phyloP scores from a whole-genome alignment of 2,329 filamentous ascomycete species.

The Sclerotinia trifoliorum region DNA sequence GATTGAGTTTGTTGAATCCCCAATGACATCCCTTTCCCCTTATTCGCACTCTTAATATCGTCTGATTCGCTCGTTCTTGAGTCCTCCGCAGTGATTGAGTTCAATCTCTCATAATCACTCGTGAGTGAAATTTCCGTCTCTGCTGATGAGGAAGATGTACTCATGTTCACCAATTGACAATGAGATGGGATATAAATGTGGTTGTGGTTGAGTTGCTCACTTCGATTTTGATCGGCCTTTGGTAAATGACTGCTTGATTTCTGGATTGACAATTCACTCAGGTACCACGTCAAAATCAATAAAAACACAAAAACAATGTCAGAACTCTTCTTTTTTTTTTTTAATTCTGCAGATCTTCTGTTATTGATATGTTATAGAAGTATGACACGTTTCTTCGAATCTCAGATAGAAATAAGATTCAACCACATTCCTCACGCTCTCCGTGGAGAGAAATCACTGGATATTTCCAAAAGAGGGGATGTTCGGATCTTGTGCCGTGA shows the following conservation, averaged over 20 bases:
- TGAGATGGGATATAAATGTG: background rate
- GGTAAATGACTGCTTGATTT: background rate
- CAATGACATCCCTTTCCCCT: constrained; percentile 7
- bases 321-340: background rate
- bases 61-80: constrained; percentile 1
- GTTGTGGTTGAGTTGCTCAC: background rate
- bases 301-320: background rate
- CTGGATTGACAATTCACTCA: background rate
- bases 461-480: constrained; percentile 7
- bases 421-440: constrained; percentile 3
- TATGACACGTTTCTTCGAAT: background rate
- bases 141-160: background rate
- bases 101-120: constrained; percentile 16
- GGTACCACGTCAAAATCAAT: background rate
- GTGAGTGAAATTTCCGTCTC: background rate
- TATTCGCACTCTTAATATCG: background rate
- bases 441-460: background rate
- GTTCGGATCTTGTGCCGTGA: constrained; percentile 9
- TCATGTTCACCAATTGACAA: constrained; percentile 1
- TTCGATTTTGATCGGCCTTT: background rate
- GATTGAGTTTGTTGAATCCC: constrained; percentile 3
- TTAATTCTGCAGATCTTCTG: background rate
- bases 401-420: background rate
- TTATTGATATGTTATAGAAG: background rate
- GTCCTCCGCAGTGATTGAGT: constrained; percentile 5